Evolutionary conservation across 2,329 filamentous ascomycete species (phyloP).

Genomic region (Talaromyces marneffei): DNA sequence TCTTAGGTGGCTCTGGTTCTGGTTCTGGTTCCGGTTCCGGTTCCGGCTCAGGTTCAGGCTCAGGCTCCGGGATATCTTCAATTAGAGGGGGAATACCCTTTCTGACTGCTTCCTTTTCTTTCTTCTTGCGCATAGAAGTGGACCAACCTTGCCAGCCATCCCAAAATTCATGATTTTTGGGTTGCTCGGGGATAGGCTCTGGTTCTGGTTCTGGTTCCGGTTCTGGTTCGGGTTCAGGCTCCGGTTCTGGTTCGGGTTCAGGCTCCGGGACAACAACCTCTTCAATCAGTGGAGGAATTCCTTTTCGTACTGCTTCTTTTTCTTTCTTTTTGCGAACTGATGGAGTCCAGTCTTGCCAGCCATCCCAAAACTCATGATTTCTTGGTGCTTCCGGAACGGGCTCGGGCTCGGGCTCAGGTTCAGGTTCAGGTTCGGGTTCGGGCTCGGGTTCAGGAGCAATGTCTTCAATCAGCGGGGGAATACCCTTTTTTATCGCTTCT

Average conservation of each 20-base stretch:
- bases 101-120: slow-evolving; percentile 9
- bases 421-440: slow-evolving; percentile 19
- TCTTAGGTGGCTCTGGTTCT: slow-evolving; percentile 15
- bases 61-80: not conserved
- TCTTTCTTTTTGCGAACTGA: slow-evolving; percentile 8
- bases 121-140: not conserved
- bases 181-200: slow-evolving; percentile 21
- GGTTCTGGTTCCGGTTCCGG: slow-evolving; percentile 21
- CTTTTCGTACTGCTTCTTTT: slow-evolving; percentile 5
- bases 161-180: slow-evolving; percentile 18
- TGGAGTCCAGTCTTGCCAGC: slow-evolving; percentile 1
- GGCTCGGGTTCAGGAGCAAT: not conserved
- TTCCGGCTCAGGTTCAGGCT: slow-evolving; percentile 4
- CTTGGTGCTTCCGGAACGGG: slow-evolving; percentile 20
- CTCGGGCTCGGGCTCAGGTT: slow-evolving; percentile 19
- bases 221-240: slow-evolving; percentile 7
- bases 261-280: slow-evolving; percentile 1
- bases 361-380: slow-evolving; percentile 18
- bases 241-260: slow-evolving; percentile 2
- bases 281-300: slow-evolving; percentile 7
- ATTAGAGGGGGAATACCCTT: slow-evolving; percentile 6
- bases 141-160: slow-evolving; percentile 7
- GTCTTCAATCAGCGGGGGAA: slow-evolving; percentile 5
- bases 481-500: slow-evolving; percentile 7
- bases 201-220: slow-evolving; percentile 20